Base-by-base conservation (phyloP, 768 basidiomycete species). In the Crepidotus variabilis region DNA sequence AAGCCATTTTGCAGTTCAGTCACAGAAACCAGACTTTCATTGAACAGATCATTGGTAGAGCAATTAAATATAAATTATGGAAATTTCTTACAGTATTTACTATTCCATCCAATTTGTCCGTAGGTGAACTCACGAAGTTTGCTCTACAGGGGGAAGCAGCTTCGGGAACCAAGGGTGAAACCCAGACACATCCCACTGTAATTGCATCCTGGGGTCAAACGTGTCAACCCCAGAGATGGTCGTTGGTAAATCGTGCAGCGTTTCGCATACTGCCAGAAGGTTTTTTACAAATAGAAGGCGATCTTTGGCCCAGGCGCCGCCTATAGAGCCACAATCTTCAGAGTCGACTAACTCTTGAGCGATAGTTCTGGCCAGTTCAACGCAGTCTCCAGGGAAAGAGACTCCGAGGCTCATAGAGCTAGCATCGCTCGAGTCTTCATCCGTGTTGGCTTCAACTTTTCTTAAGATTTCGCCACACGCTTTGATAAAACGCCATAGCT, bases 81-180 rank as follows among this genome's bases (percentile, higher is more conserved):
- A 4, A 4, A 8, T 3, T 28, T 28, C 28, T 8, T 28, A 28
- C 28, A 28, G 8, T 28, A 28, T 28, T 14, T 43, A 16, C 14
- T 43, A 43, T 43, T 11, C 18, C 4, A 5, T 43, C 18, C 14
- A 8, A 36, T 16, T 20, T 5, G 39, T 14, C 14, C 18, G 13
- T 11, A 14, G 39, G 14, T 43, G 13, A 11, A 11, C 4, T 20
- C 39, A 43, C 39, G 39, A 43, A 43, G 5, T 11, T 43, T 11
- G 39, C 28, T 28, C 28, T 28, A 28, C 28, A 28, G 50, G 21
- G 10, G 21, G 24, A n/a, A 52, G 24, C 20, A 57, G 45, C 24
- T 21, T 52, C 5, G 83, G 83, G 64, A 84, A 83, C 83, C 83
- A 84, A 0, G 80, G 79, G 61, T 82, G 73, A 1, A 70, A 58